Percentiles rank a stretch among this genome's conserved stretches.
Evolutionary conservation across 257 asterid genomes (phyloP).

Genomic region (Eucommia ulmoides): DNA sequence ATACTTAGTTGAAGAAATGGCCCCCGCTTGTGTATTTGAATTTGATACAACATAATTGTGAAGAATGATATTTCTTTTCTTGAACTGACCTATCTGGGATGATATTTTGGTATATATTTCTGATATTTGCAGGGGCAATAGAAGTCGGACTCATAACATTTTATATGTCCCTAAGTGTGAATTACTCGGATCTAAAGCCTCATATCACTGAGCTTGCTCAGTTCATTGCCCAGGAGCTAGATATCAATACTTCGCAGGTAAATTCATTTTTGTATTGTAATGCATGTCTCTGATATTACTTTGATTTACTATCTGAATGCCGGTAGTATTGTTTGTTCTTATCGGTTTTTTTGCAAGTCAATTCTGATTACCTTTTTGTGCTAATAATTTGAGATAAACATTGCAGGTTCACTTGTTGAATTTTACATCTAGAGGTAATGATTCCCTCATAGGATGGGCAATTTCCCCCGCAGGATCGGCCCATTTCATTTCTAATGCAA

Average conservation of each 20-base stretch:
- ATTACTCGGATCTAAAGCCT: slow-evolving; percentile 68
- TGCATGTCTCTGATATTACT: neutral
- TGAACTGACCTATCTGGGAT: too few species aligned
- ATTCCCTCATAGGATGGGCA: slow-evolving; percentile 60
- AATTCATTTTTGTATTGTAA: slow-evolving; percentile 11
- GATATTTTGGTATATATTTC: too few species aligned
- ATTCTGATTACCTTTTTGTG: slow-evolving; percentile 6
- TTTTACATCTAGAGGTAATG: slow-evolving; percentile 25
- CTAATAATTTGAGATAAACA: slow-evolving; percentile 15
- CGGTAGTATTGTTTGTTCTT: slow-evolving; percentile 5
- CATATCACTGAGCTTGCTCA: slow-evolving; percentile 51
- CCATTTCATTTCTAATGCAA: slow-evolving; percentile 40
- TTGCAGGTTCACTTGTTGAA: slow-evolving; percentile 67
- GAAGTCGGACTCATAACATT: slow-evolving; percentile 53
- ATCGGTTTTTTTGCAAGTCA: slow-evolving; percentile 10
- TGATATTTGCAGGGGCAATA: slow-evolving; percentile 58
- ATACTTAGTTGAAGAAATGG: too few species aligned
- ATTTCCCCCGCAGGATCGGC: slow-evolving; percentile 55
- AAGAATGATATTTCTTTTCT: too few species aligned
- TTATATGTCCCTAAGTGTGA: slow-evolving; percentile 45
- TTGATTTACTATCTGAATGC: slow-evolving; percentile 4
- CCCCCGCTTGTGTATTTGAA: too few species aligned
- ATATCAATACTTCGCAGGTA: slow-evolving; percentile 68
- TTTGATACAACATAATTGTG: too few species aligned
- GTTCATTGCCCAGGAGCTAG: slow-evolving; percentile 48